Percentiles rank a stretch among this genome's conserved stretches.
Evolutionary conservation across 306 rosid genomes (phyloP).

Genomic region (Cicer judaicum): DNA sequence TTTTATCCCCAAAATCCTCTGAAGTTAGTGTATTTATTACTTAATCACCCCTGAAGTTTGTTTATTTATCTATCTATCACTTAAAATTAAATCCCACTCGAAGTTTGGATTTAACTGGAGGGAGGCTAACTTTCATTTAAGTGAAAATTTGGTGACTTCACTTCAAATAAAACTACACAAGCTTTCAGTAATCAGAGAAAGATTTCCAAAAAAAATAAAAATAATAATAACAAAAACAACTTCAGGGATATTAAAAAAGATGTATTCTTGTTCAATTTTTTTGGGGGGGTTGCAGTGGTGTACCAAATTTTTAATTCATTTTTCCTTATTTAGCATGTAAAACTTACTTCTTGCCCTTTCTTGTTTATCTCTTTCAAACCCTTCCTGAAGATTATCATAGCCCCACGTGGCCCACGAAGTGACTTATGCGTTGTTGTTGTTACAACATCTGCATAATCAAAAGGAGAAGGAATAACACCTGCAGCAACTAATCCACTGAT

Average conservation of each 20-base stretch:
- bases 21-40: not conserved
- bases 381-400: constrained; percentile 94
- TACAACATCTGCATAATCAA: constrained; percentile 95
- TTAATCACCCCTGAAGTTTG: not conserved
- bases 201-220: not conserved
- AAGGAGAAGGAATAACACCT: constrained; percentile 96
- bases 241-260: not conserved
- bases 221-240: not conserved
- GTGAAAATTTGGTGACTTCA: not conserved
- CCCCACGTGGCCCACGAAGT: constrained; percentile 98
- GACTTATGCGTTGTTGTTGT: constrained; percentile 96
- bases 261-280: not conserved
- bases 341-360: constrained; percentile 91
- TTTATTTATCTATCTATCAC: not conserved
- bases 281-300: not conserved
- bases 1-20: constrained; percentile 1
- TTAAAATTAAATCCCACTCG: not conserved
- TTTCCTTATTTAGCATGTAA: constrained; percentile 16
- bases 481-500: constrained; percentile 98
- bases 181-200: not conserved
- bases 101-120: not conserved
- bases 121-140: constrained; percentile 8
- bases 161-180: not conserved
- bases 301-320: constrained; percentile 26
- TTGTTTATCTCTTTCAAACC: constrained; percentile 87